Evolutionary conservation across 202 grass and related monocot species (phyloP), one percentile per base, ranked within the genome.

Genomic region (Brachypodium distachyon): DNA sequence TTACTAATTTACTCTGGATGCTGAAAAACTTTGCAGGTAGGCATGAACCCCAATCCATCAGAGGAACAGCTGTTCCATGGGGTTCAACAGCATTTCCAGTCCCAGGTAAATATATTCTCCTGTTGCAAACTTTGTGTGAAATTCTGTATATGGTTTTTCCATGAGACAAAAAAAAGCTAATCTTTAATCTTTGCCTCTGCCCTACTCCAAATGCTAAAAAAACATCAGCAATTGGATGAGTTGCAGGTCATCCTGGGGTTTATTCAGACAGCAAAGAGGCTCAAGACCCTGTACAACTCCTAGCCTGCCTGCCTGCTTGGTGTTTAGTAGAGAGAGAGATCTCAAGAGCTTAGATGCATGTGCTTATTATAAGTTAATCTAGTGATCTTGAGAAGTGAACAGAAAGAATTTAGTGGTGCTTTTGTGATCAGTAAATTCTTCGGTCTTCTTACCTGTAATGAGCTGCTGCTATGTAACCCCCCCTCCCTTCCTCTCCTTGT

Each of bases 231-330:
- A 87, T 57, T 97, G 80, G 93, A 97, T 81, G 93, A 97, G 81
- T 62, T 91, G 77, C 93, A 97, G 88, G 93, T 97, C 49, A 91
- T 97, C 54, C 40, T 97, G 70, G 88, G 71, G 31, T 97, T 97
- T 77, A 89, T 93, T 18, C 85, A 81, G 37, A 76, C 88, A 36
- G 90, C 93, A 19, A 93, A 91, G 80, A 84, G 74, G 69, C 68
- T 91, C 72, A 97, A 97, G 80, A 81, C 77, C 7, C 58, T 83
- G 41, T 84, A 84, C 64, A 57, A 26, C 38, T 71, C 76, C n/a
- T 76, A 88, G 78, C 77, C 53, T 42, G 59, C 26, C 27, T 14
- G 12, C 28, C 17, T 42, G 12, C 47, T 19, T 61, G 46, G 56
- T 37, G 17, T 19, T 67, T 67, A 67, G 62, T 67, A 67, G 62